Percentiles rank a stretch among this genome's conserved stretches.
Conservation (phyloP, 2,329 filamentous ascomycete species). For the Fusarium sarcochroum region DNA sequence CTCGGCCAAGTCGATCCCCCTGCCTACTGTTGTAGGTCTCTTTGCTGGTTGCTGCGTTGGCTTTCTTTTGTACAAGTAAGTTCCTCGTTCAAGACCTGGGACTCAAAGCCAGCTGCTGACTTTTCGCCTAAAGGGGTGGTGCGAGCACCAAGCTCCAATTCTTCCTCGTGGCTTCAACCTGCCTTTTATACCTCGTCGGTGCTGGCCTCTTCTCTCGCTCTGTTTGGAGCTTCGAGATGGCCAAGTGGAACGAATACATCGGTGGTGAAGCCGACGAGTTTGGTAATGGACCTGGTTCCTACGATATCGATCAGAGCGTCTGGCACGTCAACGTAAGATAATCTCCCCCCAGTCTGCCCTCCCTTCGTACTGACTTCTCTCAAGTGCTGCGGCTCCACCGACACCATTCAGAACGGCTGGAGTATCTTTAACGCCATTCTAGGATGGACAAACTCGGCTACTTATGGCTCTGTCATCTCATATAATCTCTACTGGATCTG, state of each 20-base stretch:
- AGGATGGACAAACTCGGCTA: slow-evolving; percentile 91
- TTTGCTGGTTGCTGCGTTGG: slow-evolving; percentile 76
- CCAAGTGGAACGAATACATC: slow-evolving; percentile 76
- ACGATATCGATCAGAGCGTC: slow-evolving; percentile 82
- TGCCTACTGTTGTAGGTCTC: slow-evolving; percentile 81
- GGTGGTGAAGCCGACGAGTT: slow-evolving; percentile 69
- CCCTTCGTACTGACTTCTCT: background rate
- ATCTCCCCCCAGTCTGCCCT: slow-evolving; percentile 50
- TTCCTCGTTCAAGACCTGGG: slow-evolving; percentile 3
- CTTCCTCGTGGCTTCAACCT: slow-evolving; percentile 87
- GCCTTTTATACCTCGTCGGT: slow-evolving; percentile 86
- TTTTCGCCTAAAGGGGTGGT: slow-evolving; percentile 53
- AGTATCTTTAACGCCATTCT: slow-evolving; percentile 89
- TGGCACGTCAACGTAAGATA: slow-evolving; percentile 83
- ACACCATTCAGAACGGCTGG: slow-evolving; percentile 83
- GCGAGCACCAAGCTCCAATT: slow-evolving; percentile 68
- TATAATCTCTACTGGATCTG: slow-evolving; percentile 91
- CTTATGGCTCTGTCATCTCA: slow-evolving; percentile 86
- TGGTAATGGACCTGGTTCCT: slow-evolving; percentile 77
- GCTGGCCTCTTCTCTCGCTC: slow-evolving; percentile 84
- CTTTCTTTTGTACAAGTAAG: slow-evolving; percentile 83
- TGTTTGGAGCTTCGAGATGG: slow-evolving; percentile 80
- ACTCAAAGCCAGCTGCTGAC: slow-evolving; percentile 2
- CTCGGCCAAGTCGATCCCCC: slow-evolving; percentile 81
- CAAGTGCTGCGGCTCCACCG: slow-evolving; percentile 82